Conservation (phyloP, 164 flowering plant genomes). For the Tinospora cordifolia region DNA sequence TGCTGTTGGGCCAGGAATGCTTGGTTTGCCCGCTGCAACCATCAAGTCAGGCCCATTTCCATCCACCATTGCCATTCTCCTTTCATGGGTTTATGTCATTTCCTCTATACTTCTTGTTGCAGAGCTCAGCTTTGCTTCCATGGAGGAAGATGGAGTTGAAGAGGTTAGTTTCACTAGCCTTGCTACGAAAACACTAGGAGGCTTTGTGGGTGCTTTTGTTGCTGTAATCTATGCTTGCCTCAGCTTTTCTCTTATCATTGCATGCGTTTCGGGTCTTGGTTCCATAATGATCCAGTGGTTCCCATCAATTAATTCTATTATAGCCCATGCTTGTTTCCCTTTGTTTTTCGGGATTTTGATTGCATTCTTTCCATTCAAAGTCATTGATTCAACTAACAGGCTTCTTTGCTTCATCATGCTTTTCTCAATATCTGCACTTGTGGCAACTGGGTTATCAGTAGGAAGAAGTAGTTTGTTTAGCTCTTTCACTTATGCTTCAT, state of each 20-base stretch:
- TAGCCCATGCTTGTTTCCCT: slow-evolving; percentile 48
- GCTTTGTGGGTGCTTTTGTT: slow-evolving; percentile 36
- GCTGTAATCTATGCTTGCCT: slow-evolving; percentile 49
- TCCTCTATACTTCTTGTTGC: slow-evolving; percentile 65
- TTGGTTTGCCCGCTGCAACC: slow-evolving; percentile 55
- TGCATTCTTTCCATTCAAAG: slow-evolving; percentile 41
- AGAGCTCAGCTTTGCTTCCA: slow-evolving; percentile 61
- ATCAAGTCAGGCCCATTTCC: slow-evolving; percentile 57
- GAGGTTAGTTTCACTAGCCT: slow-evolving; percentile 69
- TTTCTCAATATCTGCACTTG: slow-evolving; percentile 45
- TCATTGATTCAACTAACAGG: slow-evolving; percentile 47
- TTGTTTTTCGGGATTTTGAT: slow-evolving; percentile 30
- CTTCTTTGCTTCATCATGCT: slow-evolving; percentile 48
- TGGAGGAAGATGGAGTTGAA: slow-evolving; percentile 48
- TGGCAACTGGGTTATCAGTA: slow-evolving; percentile 44
- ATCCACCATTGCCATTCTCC: slow-evolving; percentile 46
- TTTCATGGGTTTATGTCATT: slow-evolving; percentile 58
- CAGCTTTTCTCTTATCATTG: slow-evolving; percentile 54
- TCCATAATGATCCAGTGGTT: slow-evolving; percentile 45
- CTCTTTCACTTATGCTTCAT: slow-evolving; percentile 41
- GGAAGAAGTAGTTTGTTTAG: slow-evolving; percentile 38
- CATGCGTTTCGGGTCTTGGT: slow-evolving; percentile 68
- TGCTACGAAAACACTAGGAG: slow-evolving; percentile 46
- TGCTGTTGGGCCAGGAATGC: slow-evolving; percentile 76
- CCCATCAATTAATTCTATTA: slow-evolving; percentile 30